Conservation (phyloP, 2,329 filamentous ascomycete genomes). For the Metarhizium sp. region DNA sequence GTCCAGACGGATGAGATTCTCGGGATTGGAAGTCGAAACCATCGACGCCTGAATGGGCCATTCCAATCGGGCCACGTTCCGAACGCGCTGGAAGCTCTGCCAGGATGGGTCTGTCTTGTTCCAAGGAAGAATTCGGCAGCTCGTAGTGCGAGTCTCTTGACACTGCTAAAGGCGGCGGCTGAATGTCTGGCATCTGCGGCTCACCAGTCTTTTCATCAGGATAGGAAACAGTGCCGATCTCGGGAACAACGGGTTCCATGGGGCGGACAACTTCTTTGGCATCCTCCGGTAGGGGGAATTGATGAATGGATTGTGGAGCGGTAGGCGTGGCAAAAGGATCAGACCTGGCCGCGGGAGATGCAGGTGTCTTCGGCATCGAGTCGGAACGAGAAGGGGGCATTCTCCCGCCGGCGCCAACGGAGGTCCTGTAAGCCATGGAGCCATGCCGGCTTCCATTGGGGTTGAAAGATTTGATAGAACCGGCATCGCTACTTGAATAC, state of each 20-base stretch:
- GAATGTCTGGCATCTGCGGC: constrained; percentile 18
- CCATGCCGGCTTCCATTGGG: constrained; percentile 30
- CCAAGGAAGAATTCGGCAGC: constrained; percentile 13
- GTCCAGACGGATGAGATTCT: constrained; percentile 21
- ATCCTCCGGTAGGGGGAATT: constrained; percentile 9
- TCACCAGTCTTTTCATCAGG: constrained; percentile 16
- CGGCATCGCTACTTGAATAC: constrained; percentile 48
- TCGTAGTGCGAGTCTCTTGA: constrained; percentile 17
- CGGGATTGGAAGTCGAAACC: constrained; percentile 15
- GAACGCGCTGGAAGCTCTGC: constrained; percentile 7
- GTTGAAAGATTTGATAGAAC: constrained; percentile 45
- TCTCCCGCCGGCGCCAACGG: constrained; percentile 15
- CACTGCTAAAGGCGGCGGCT: constrained; percentile 19
- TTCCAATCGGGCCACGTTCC: constrained; percentile 7
- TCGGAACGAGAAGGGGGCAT: constrained; percentile 25
- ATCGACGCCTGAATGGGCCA: constrained; percentile 10
- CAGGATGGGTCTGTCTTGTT: constrained; percentile 9
- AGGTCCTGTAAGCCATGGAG: constrained; percentile 16
- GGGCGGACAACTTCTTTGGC: constrained; percentile 18
- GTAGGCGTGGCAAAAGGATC: constrained; percentile 28
- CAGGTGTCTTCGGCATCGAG: constrained; percentile 34
- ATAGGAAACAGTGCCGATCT: constrained; percentile 26
- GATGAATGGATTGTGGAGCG: constrained; percentile 19
- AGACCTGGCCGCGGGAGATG: constrained; percentile 21
- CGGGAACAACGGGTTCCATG: constrained; percentile 26